Base-by-base conservation (phyloP, 148 eudicot species). In the Rhododendron williamsianum region DNA sequence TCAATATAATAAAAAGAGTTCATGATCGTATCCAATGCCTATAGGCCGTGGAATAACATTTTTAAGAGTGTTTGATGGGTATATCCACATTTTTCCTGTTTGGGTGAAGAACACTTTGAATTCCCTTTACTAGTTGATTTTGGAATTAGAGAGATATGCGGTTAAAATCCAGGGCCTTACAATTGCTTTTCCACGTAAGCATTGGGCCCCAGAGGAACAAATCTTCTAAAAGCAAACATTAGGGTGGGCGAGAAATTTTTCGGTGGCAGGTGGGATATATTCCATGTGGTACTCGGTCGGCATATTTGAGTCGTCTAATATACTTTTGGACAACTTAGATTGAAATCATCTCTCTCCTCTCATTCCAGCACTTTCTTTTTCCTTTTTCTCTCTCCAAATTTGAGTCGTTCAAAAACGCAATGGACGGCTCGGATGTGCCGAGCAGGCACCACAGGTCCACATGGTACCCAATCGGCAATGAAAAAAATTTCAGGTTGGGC, bases 241-340 rank as follows among this genome's bases (percentile, higher is more conserved):
- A 19, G 27, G 80, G 52, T 33, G 48, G 45, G 45, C 7, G 6
- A 41, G 6, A 41, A 41, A 41, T 4, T 4, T 41, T 41, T 41
- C 45, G 45, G 45, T 41, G 7, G 0, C 1, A 7, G 8, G 1
- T 41, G 43, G 43, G 7, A 0, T 41, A 41, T 41, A 41, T 41
- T 1, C 1, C 45, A 41, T 1, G 1, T 41, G 6, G 0, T 41
- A 41, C 6, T 0, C 0, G 8, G 0, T 41, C 0, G 0, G 0
- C 0, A 41, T 1, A 41, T 41, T 6, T 6, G 1, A 0, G 45
- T 41, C 1, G 7, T 41, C 7, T 0, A 41, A 41, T 41, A 41
- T 41, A 5, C 1, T 41, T 41, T 41, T 41, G 0, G 45, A 41
- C 7, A 1, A 41, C 0, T 41, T 5, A 1, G 6, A 41, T 41